Percentiles rank a stretch among this genome's conserved stretches.
These are phyloP conservation scores for Dendrobium huoshanense DNA, from an alignment of 106 monocot genomes.

Conservation along the genomic window DNA sequence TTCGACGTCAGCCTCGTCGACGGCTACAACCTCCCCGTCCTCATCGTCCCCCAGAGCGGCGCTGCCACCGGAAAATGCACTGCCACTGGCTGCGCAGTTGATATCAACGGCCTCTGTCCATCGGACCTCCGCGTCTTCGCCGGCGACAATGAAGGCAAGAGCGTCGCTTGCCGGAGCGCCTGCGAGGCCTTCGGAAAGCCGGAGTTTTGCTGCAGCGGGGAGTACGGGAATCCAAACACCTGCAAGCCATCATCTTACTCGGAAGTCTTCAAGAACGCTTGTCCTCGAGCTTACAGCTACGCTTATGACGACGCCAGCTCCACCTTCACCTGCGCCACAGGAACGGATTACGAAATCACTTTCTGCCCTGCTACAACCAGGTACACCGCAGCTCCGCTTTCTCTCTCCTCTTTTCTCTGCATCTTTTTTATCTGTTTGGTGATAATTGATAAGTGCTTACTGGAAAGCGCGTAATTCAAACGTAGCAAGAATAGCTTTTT, in stretches of 20 bases:
- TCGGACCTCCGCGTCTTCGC: conserved; percentile 33
- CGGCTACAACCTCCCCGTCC: conserved; percentile 26
- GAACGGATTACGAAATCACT: conserved; percentile 13
- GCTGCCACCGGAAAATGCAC: conserved; percentile 4
- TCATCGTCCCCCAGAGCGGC: conserved; percentile 2
- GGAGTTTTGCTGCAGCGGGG: conserved; percentile 33
- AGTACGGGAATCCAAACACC: conserved; percentile 11
- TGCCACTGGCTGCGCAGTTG: conserved; percentile 34
- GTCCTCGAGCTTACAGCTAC: conserved; percentile 17
- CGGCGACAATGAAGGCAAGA: conserved; percentile 6
- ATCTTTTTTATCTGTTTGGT: background rate
- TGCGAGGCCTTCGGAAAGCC: conserved; percentile 29
- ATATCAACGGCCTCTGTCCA: conserved; percentile 52
- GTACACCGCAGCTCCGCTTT: background rate
- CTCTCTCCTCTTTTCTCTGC: background rate
- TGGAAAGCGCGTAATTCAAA: background rate
- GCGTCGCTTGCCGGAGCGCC: conserved; percentile 30
- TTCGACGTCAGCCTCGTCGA: conserved; percentile 21
- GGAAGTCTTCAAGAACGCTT: conserved; percentile 12
- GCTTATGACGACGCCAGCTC: conserved; percentile 19
- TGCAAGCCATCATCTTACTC: conserved; percentile 17
- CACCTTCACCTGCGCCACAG: conserved; percentile 14
- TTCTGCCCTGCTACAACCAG: conserved; percentile 11
- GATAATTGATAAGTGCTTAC: background rate
- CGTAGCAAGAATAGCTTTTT: background rate